Base-by-base conservation (phyloP, 2,329 filamentous ascomycete genomes). In the Aspergillus latus region DNA sequence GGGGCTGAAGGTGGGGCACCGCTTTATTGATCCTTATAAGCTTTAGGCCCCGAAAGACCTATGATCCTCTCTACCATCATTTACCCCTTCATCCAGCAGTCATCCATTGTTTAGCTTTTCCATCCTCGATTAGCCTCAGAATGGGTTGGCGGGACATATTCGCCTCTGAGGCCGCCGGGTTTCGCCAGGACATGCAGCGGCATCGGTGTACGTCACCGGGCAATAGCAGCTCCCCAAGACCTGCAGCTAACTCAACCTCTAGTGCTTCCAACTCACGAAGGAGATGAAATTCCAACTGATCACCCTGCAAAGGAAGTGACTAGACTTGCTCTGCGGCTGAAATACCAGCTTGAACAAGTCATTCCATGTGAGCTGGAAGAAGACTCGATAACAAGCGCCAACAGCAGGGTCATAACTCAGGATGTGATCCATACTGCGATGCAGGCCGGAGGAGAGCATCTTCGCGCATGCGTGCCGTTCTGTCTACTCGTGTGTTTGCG, bases 301-400 rank as follows among this genome's bases (percentile, higher is more conserved):
- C 86, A 93, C 36, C 84, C 90, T 1, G 81, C 92, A 10, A 80
- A 83, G 58, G 88, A 94, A 66, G 92, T 97, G 59, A 97, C 93
- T 59, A 92, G 92, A 71, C 82, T 95, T 54, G 93, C 92, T 28
- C 83, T 99, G 13, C 90, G 92, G 56, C 80, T 99, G 62, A 95
- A 93, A 66, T 91, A 95, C 70, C 86, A 96, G 64, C 86, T 99
- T 66, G 92, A 96, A 74, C 84, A 92, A 71, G 88, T 92, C 54
- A 84, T 99, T 28, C 90, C 93, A 1, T 97, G 90, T 77, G 94
- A 99, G 73, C 81, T 99, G 39, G 88, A 94, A 56, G 85, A 90
- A 68, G 80, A 80, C 4, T 79, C 84, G 54, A 81, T 99, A 68
- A 94, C 89, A 3, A 82, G 82, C 49, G 85, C 93, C 2, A 92